Percentiles rank a stretch among this genome's conserved stretches.
phyloP scores from a whole-genome alignment of 1,284 basidiomycete species.

The Pseudozyma tsukubaensis region DNA sequence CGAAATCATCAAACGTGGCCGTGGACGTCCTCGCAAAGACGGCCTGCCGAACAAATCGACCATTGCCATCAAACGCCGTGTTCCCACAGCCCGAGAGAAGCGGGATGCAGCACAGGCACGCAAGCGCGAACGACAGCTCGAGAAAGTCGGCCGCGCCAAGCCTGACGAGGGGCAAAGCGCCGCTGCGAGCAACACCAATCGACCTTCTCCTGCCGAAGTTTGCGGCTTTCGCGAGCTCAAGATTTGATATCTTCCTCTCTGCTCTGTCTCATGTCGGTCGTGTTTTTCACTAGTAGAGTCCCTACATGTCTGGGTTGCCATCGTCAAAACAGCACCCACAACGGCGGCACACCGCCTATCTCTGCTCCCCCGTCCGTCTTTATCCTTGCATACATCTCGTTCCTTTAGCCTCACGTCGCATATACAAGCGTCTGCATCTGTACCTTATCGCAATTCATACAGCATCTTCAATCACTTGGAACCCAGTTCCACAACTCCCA shows the following conservation, averaged over 20 bases:
- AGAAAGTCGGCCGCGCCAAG: conserved; percentile 28
- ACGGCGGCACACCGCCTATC: too few species aligned
- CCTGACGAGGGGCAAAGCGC: not conserved
- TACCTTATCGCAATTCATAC: conserved; percentile 12
- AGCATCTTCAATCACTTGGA: not conserved
- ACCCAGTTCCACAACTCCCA: not conserved
- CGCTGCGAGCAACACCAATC: conserved; percentile 4
- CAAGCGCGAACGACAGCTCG: conserved; percentile 48
- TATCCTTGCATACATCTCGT: conserved; percentile 5
- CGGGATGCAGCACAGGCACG: conserved; percentile 46
- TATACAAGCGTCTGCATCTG: conserved; percentile 7
- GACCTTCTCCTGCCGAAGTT: conserved; percentile 47
- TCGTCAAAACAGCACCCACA: too few species aligned
- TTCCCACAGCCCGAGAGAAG: conserved; percentile 46
- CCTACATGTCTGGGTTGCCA: not conserved
- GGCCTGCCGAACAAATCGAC: conserved; percentile 52
- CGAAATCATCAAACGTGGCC: conserved; percentile 49
- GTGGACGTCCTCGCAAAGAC: conserved; percentile 48
- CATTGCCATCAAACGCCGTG: conserved; percentile 40
- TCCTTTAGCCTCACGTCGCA: not conserved
- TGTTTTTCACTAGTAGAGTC: too few species aligned
- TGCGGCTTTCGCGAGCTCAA: conserved; percentile 59
- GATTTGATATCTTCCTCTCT: conserved; percentile 28
- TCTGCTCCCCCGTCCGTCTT: not conserved
- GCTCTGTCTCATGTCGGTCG: conserved; percentile 2